Percentiles rank a stretch among this genome's conserved stretches.
phyloP scores from a whole-genome alignment of 2,329 filamentous ascomycete genomes.

The Eurotiales sp. region DNA sequence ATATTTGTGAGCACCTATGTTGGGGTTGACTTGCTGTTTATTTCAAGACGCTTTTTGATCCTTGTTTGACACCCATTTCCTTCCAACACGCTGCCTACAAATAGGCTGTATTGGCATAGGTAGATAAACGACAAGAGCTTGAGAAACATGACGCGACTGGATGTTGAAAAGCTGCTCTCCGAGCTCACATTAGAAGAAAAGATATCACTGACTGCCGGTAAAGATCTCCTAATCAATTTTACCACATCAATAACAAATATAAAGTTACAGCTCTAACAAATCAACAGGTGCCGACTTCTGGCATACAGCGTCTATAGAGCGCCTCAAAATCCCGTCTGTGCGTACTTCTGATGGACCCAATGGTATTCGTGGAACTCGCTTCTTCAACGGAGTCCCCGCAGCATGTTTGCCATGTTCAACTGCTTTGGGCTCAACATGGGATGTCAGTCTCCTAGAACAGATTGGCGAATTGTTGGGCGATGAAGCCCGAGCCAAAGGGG shows the following conservation, averaged over 20 bases:
- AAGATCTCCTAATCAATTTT: neutral
- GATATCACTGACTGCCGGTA: constrained; percentile 41
- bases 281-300: constrained; percentile 56
- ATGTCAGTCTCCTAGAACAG: constrained; percentile 64
- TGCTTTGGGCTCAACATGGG: constrained; percentile 76
- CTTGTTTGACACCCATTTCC: no score
- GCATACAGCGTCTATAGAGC: constrained; percentile 62
- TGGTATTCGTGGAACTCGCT: constrained; percentile 64
- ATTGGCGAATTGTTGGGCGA: constrained; percentile 68
- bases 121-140: no score
- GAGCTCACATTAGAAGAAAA: constrained; percentile 57
- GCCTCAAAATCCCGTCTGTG: constrained; percentile 60
- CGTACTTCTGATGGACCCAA: constrained; percentile 69
- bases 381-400: constrained; percentile 65
- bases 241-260: no score
- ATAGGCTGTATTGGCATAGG: no score
- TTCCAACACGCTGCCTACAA: no score
- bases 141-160: constrained; percentile 28
- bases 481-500: constrained; percentile 69
- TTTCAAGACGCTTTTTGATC: no score
- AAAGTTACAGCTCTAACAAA: neutral
- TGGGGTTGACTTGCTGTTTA: neutral
- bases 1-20: no score
- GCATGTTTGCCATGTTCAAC: constrained; percentile 77
- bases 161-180: constrained; percentile 49